Evolutionary conservation across 441 rosid genomes (phyloP).

Genomic region (Jatropha podagrica): DNA sequence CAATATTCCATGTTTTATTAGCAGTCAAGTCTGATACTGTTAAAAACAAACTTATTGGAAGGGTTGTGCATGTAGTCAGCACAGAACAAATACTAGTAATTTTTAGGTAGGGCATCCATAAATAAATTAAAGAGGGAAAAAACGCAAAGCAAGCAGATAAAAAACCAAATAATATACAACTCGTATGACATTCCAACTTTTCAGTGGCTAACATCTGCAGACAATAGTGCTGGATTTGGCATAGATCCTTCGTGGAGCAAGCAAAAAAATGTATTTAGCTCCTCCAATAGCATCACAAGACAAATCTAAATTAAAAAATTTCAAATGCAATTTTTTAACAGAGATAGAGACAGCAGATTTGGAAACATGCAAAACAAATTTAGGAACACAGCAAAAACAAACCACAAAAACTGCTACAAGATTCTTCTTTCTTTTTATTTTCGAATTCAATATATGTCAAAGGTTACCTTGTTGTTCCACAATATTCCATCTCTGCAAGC

Average conservation of each 20-base stretch:
- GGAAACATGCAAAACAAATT: background rate
- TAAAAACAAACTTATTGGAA: background rate
- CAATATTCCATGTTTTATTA: background rate
- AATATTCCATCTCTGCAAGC: slow-evolving; percentile 89
- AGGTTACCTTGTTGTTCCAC: slow-evolving; percentile 90
- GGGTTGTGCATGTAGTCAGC: too few species aligned
- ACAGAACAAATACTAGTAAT: background rate
- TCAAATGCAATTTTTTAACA: background rate
- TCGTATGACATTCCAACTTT: background rate
- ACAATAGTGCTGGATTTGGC: background rate
- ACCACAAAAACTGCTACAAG: background rate
- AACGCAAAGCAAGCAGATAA: background rate
- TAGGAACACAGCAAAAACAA: background rate
- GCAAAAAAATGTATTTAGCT: background rate
- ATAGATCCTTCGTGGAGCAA: background rate
- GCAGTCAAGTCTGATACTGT: too few species aligned
- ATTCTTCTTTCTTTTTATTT: background rate
- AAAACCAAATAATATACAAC: background rate
- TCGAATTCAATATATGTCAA: background rate
- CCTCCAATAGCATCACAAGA: background rate
- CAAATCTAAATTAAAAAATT: background rate
- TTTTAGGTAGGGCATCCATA: background rate
- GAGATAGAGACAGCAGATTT: background rate
- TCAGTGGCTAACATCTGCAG: background rate
- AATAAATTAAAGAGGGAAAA: background rate